Evolutionary conservation across 495 filamentous ascomycete species (phyloP), one percentile per base, ranked within the genome.

Genomic region (Choiromyces venosus): DNA sequence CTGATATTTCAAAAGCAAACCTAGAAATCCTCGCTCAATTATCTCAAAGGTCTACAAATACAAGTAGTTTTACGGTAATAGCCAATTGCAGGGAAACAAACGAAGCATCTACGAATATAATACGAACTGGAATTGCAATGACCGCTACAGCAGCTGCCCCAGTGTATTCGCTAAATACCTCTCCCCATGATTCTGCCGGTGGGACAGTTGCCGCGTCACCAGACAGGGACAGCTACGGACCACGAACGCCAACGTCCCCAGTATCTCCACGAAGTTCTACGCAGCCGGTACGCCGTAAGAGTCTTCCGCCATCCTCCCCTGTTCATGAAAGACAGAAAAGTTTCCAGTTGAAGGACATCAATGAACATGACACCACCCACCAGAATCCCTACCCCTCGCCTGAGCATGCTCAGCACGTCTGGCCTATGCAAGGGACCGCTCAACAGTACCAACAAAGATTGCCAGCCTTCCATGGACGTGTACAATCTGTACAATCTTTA

Each of bases 401-500:
- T 71, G 73, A 75, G 70, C 76, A 76, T 75, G 74, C 73, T 68
- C 74, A 46, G 37, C 67, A 42, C 72, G 64, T 37, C 44, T 74
- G 67, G 67, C 66, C 37, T 66, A 74, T 65, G 76, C 73, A 73
- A 79, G 76, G 76, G 71, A 69, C 77, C 37, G 69, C 72, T 52
- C 75, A 69, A 65, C 73, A 79, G 56, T 80, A 80, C 73, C 76
- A 80, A 71, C 72, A 80, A 67, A 66, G 71, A 70, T 70, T 77
- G 21, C 78, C 78, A 71, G 68, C 78, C 67, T 79, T 79, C 70
- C 42, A 73, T 36, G 76, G 74, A 65, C 77, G 78, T 72, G 76
- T 80, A 38, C 77, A 75, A 69, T 80, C 78, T 46, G 65, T 80
- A 42, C 78, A 80, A 56, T 80, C 78, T 61, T 72, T 75, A 69